Evolutionary conservation across 2,329 filamentous ascomycete species (phyloP), one percentile per base, ranked within the genome.

Genomic region (Truncatella angustata): DNA sequence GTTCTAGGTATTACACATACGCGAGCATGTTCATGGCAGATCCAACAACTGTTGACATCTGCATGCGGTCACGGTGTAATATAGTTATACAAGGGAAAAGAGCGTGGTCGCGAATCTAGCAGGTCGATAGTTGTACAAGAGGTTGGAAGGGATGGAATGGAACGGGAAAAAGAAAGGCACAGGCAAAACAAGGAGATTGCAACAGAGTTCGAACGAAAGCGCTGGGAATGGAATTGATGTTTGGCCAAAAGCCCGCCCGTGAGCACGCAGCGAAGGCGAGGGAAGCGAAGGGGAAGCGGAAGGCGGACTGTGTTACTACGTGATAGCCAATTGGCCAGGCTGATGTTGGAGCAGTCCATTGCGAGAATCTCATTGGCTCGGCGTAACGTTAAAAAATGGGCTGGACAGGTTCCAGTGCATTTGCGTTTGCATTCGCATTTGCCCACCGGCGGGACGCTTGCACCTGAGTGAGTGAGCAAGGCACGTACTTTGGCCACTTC

Each of bases 301-400:
- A 24, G 43, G 24, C 26, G 26, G 18, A 24, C 24, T 16, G 28
- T 26, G 20, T 28, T 20, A 30, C 21, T 21, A 26, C 14, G 40
- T 30, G 16, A 28, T 16, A 18, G 16, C n/a, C 43, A 18, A 46
- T 46, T 46, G 43, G 43, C 28, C 26, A 28, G 28, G 28, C 43
- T 21, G 30, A 35, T 20, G 26, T 32, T 20, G 26, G 43, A n/a
- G n/a, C n/a, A n/a, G n/a, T n/a, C n/a, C n/a, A n/a, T n/a, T 26
- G 43, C 43, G 28, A 21, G 43, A 14, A 7, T 16, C 43, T 35
- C 12, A 46, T 46, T 32, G 43, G 43, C 16, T 24, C 24, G 18
- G n/a, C 43, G 21, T 35, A 35, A 46, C 43, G 43, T 46, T 46
- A 46, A 35, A 46, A 23, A 32, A 10, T 46, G 43, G 43, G 7